Evolutionary conservation across 2,329 filamentous ascomycete species (phyloP).

Genomic region (Xylariaceae sp.): DNA sequence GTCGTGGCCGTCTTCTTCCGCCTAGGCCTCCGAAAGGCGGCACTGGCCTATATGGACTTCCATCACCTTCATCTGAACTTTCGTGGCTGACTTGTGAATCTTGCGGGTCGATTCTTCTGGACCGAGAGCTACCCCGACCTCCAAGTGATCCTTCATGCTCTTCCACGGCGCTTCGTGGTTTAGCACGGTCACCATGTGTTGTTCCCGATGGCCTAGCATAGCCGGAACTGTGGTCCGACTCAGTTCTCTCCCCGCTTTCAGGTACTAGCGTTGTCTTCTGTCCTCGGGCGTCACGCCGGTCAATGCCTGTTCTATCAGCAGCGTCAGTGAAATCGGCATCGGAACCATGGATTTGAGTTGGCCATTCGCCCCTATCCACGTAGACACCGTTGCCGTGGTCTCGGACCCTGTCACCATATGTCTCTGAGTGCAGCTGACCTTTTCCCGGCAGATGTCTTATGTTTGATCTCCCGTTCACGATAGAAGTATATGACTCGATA

Average conservation of each 20-base stretch:
- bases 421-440: not conserved
- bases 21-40: conserved; percentile 13
- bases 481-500: not conserved
- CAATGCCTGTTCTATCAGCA: not conserved
- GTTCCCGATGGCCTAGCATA: no score
- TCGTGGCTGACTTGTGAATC: not conserved
- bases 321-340: not conserved
- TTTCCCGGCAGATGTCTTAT: not conserved
- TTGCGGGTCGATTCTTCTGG: not conserved
- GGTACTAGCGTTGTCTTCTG: not conserved
- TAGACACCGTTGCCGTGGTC: conserved; percentile 1
- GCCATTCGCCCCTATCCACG: conserved; percentile 5
- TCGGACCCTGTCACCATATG: conserved; percentile 1
- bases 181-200: no score
- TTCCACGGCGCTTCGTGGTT: not conserved
- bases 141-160: conserved; percentile 1
- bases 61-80: conserved; percentile 1
- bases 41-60: conserved; percentile 6
- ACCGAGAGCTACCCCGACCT: not conserved
- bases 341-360: not conserved
- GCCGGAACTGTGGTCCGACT: not conserved
- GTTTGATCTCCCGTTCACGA: not conserved
- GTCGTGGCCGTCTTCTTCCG: conserved; percentile 15
- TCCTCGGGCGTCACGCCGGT: not conserved
- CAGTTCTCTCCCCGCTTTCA: not conserved